phyloP scores from a whole-genome alignment of 2,329 filamentous ascomycete genomes.

The Pseudocercospora vitis region DNA sequence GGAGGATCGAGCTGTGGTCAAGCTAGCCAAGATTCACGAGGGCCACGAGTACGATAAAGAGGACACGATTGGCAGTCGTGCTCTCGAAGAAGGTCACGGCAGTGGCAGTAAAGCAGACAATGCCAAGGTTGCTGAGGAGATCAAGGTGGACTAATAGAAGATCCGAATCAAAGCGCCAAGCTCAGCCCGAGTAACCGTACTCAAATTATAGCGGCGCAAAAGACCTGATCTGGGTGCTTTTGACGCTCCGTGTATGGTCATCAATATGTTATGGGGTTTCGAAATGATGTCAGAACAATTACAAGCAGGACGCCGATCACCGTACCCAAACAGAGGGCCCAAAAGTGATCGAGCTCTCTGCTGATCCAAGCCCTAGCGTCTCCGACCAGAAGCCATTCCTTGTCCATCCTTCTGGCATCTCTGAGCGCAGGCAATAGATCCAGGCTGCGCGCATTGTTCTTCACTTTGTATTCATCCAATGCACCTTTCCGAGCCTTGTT shows the following conservation, averaged over 20 bases:
- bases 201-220: no score
- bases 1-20: slow-evolving; percentile 9
- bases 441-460: not conserved
- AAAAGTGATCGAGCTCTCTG: not conserved
- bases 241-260: no score
- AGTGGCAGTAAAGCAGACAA: not conserved
- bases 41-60: slow-evolving; percentile 12
- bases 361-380: not conserved
- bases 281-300: no score
- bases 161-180: no score
- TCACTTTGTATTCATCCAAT: not conserved
- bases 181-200: no score
- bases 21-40: slow-evolving; percentile 15
- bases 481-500: not conserved
- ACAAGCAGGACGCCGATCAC: not conserved
- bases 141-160: not conserved
- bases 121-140: not conserved
- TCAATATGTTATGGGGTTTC: no score
- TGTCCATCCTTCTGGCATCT: not conserved
- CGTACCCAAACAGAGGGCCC: not conserved
- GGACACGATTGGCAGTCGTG: not conserved
- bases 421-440: not conserved
- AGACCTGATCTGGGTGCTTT: no score
- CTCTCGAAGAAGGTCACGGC: not conserved
- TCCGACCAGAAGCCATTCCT: not conserved